Percentiles rank a stretch among this genome's conserved stretches.
Evolutionary conservation across 805 yeast genomes (phyloP).

Genomic region (Saccharomycopsis schoenii): DNA sequence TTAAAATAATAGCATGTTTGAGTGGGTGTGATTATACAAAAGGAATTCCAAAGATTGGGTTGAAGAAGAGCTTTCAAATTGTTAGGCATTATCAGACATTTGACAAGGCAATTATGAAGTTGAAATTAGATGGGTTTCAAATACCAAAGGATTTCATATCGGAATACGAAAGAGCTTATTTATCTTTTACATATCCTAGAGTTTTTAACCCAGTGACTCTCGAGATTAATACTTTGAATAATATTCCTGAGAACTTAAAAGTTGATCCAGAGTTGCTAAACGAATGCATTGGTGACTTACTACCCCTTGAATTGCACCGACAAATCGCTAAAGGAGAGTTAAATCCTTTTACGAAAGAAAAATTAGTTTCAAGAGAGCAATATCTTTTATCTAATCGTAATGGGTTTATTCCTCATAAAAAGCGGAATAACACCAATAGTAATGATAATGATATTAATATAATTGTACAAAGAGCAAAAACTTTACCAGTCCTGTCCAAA

Average conservation of each 20-base stretch:
- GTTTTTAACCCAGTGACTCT: constrained; percentile 61
- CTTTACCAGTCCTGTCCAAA: neutral
- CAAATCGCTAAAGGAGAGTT: constrained; percentile 55
- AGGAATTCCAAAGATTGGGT: constrained; percentile 76
- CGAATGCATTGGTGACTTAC: constrained; percentile 24
- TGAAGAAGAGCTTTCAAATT: constrained; percentile 59
- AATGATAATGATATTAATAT: neutral
- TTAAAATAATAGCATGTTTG: constrained; percentile 70
- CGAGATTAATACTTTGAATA: constrained; percentile 47
- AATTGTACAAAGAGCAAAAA: neutral
- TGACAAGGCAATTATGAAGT: constrained; percentile 45
- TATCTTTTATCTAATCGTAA: neutral
- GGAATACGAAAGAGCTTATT: constrained; percentile 56
- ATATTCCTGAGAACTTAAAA: constrained; percentile 33
- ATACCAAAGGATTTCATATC: constrained; percentile 49
- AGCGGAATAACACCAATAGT: neutral
- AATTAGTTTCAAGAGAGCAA: constrained; percentile 38
- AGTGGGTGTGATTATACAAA: constrained; percentile 96
- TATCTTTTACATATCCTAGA: constrained; percentile 77
- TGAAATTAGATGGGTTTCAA: constrained; percentile 48
- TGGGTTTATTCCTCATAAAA: neutral
- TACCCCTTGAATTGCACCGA: constrained; percentile 37
- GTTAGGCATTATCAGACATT: constrained; percentile 42
- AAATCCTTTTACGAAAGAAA: constrained; percentile 50
- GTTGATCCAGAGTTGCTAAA: constrained; percentile 25